phyloP scores from a whole-genome alignment of 73 alveolate genomes.

The Symbiodinium natans region DNA sequence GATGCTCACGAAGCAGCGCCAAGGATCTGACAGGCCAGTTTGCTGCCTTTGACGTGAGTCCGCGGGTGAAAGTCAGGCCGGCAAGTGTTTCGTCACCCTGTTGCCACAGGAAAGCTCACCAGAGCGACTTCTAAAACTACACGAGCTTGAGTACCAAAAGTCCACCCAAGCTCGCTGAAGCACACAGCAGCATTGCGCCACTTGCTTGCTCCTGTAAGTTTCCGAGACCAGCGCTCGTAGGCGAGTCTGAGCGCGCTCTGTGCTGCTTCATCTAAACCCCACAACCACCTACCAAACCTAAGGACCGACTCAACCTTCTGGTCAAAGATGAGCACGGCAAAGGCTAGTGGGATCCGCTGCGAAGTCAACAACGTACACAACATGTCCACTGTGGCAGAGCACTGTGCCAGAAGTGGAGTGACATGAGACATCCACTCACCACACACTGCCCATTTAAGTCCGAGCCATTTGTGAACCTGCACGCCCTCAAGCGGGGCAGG shows the following conservation, averaged over 20 bases:
- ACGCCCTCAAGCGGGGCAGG: neutral
- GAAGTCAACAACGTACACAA: neutral
- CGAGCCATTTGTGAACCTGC: neutral
- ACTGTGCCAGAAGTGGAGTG: neutral
- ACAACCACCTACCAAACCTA: neutral
- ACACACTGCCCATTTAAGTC: neutral
- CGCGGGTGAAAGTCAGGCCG: neutral
- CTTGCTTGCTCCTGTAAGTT: neutral
- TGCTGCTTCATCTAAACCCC: neutral
- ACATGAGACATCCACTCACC: neutral
- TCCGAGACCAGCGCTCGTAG: neutral
- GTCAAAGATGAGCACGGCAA: neutral
- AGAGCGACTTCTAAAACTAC: neutral
- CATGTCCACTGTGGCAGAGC: neutral
- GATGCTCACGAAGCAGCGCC: neutral
- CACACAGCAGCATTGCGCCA: neutral
- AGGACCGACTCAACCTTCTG: neutral
- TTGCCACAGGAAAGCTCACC: neutral
- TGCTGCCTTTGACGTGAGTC: neutral
- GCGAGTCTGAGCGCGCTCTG: neutral
- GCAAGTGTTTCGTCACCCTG: neutral
- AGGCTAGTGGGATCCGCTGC: neutral
- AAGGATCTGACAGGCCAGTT: neutral
- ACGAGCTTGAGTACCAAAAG: neutral
- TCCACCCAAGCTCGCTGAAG: neutral